phyloP scores from a whole-genome alignment of 768 basidiomycete species.

The Mycena olivaceomarginata region DNA sequence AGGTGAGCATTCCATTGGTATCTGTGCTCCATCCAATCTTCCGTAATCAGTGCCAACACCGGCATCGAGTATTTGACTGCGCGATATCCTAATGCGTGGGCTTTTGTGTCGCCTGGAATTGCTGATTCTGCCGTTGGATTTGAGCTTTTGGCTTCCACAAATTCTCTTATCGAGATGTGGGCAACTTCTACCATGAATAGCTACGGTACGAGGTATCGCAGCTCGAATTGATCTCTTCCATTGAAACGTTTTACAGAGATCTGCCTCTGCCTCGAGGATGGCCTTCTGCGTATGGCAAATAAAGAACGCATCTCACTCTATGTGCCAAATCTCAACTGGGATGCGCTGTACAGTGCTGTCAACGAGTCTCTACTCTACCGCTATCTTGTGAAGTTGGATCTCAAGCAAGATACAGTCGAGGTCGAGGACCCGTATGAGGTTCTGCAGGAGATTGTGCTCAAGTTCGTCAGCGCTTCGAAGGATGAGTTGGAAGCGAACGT shows the following conservation, averaged over 20 bases:
- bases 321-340: conserved; percentile 19
- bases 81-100: conserved; percentile 54
- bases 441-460: conserved; percentile 2
- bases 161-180: conserved; percentile 20
- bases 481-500: conserved; percentile 45
- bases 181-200: conserved; percentile 7
- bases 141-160: background rate
- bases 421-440: conserved; percentile 9
- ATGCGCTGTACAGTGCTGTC: background rate
- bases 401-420: conserved; percentile 47
- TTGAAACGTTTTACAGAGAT: conserved; percentile 41
- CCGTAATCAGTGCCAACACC: conserved; percentile 55
- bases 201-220: background rate
- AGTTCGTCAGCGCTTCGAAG: conserved; percentile 45
- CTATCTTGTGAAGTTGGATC: background rate
- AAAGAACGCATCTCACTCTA: background rate
- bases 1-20: conserved; percentile 44
- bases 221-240: too few relatives aligned
- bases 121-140: conserved; percentile 40
- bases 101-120: conserved; percentile 56
- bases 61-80: conserved; percentile 51
- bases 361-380: background rate
- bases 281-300: conserved; percentile 45
- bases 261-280: conserved; percentile 48
- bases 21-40: background rate